A percentile compares a stretch with the other conserved stretches of the same genome.
Evolutionary conservation across 202 grass and related monocot genomes (phyloP).

Genomic region (Tripidium arundinaceum): DNA sequence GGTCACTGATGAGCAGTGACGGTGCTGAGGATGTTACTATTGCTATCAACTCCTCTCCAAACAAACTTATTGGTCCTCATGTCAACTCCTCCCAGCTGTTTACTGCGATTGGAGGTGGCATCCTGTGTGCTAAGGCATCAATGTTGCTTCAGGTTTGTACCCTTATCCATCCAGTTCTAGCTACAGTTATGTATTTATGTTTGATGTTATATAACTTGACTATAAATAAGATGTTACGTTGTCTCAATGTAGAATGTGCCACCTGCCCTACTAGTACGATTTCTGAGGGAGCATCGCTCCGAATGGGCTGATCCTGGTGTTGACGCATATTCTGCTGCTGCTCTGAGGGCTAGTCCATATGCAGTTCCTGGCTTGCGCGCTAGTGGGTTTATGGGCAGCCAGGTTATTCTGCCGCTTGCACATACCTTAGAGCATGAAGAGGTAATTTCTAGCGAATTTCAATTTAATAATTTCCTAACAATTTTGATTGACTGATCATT

Average conservation of each 20-base stretch:
- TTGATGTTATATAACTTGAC: slow-evolving; percentile 16
- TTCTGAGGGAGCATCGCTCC: slow-evolving; percentile 94
- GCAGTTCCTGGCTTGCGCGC: slow-evolving; percentile 63
- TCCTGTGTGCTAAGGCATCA: slow-evolving; percentile 94
- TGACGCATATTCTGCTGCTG: slow-evolving; percentile 88
- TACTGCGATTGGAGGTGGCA: slow-evolving; percentile 59
- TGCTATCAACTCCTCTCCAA: slow-evolving; percentile 82
- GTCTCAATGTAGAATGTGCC: slow-evolving; percentile 73
- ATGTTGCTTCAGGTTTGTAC: slow-evolving; percentile 83
- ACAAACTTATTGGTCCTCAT: slow-evolving; percentile 78
- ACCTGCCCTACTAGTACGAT: slow-evolving; percentile 76
- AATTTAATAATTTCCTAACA: not conserved
- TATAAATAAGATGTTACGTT: not conserved
- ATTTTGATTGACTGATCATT: not conserved
- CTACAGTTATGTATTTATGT: not conserved
- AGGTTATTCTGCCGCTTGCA: slow-evolving; percentile 91
- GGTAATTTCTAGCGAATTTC: slow-evolving; percentile 45
- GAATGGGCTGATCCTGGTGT: slow-evolving; percentile 90
- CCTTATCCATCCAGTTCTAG: not conserved
- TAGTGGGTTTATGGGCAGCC: slow-evolving; percentile 69
- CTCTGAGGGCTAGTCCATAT: slow-evolving; percentile 67
- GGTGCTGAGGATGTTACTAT: slow-evolving; percentile 90
- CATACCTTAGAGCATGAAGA: slow-evolving; percentile 93
- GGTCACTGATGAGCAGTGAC: slow-evolving; percentile 81
- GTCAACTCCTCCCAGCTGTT: slow-evolving; percentile 57